Evolutionary conservation across 1,139 yeast species (phyloP), one percentile per base, ranked within the genome.

Genomic region (Suhomyces chickasaworum): DNA sequence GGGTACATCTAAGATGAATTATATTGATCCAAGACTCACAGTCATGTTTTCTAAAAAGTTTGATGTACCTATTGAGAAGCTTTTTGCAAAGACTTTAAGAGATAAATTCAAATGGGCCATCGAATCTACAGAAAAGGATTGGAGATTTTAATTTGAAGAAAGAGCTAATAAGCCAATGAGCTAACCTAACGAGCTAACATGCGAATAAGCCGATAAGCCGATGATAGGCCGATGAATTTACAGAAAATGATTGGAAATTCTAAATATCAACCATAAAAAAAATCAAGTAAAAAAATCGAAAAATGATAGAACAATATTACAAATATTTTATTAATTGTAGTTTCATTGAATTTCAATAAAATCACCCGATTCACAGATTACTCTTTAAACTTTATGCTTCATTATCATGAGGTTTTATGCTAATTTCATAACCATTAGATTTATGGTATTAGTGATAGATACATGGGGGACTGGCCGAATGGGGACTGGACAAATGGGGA

Each of bases 41-140:
- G 97, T 89, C 39, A 84, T 89, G 78, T 93, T 90, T 66, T 81
- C 96, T 42, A 90, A 90, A 66, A 88, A 84, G 66, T 89, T 74
- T 61, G 76, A 81, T 48, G 97, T 93, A 21, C 98, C 98, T 10
- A 86, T 93, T 50, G 98, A 91, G 65, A 90, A 89, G 67, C 76
- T 93, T 45, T 90, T 93, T 58, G 86, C 97, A 20, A 90, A 89
- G 68, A 87, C 98, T 0, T 73, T 91, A 54, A 75, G 98, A 53
- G 97, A 91, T 39, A 91, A 91, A 71, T 91, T 91, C 68, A 84
- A 81, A 45, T 91, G 99, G 99, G 98, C 99, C 21, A 86, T 91
- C 47, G 95, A 91, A 64, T 84, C 93, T 42, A 91, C 84, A 4
- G 97, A 87, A 62, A 89, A 81, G 54, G 72, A 89, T 59, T 91